Evolutionary conservation across 257 asterid genomes (phyloP), one percentile per base, ranked within the genome.

Genomic region (Agastache rugosa): DNA sequence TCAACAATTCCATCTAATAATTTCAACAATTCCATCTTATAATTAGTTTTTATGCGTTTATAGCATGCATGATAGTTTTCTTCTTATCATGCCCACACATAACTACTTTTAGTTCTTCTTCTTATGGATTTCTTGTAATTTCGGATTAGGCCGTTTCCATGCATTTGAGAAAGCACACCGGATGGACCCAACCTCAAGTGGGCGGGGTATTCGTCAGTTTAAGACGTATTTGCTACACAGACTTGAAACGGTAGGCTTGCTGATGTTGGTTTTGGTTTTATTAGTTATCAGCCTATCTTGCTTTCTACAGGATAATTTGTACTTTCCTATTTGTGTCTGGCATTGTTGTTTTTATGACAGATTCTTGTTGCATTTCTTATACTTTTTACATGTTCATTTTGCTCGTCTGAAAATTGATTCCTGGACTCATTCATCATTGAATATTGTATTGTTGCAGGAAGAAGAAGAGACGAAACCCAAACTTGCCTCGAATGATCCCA

Each of bases 191-290:
- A 84, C 81, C 63, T 95, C 99, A 80, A 87, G 75, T 75, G 99
- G 99, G 27, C 86, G 97, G 55, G 99, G 99, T 64, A 96, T 95
- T 83, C 93, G 99, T 39, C 99, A 95, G 78, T 92, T 95, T 78
- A 92, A 95, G 88, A 95, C 99, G 55, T 88, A 89, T 82, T 87
- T 95, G 69, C 78, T 90, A 41, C 94, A 89, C 75, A 89, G 93
- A 80, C 97, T 93, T 76, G 87, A 89, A 88, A 83, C 61, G 96
- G 99, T 89, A 82, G 55, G 73, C 37, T 51, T 65, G 34, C 51
- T 67, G 67, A 66, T 75, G 56, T 77, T 77, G 67, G 45, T 78
- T 77, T 73, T 59, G 19, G 63, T 77, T 75, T 65, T 71, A 29
- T 56, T 68, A 53, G 34, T 53, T 19, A 64, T 50, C 56, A 63